Evolutionary conservation across 176 grass and related monocot species (phyloP).

Genomic region (Musa troglodytarum): DNA sequence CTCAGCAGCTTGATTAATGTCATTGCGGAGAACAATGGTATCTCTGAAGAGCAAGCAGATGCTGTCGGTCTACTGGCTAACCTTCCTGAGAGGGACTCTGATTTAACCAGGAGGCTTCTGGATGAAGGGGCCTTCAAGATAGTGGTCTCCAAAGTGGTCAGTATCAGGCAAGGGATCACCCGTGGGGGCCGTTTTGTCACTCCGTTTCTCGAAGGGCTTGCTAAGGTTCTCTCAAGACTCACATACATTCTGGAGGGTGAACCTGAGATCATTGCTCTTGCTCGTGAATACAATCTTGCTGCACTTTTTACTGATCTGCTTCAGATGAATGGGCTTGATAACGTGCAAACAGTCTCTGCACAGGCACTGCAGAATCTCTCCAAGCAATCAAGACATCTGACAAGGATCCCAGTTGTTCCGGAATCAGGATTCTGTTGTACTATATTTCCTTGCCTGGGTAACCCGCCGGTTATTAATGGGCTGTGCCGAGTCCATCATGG

Average conservation of each 20-base stretch:
- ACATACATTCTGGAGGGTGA: constrained; percentile 68
- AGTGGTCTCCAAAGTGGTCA: constrained; percentile 57
- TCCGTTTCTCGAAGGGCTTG: constrained; percentile 82
- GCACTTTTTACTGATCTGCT: constrained; percentile 87
- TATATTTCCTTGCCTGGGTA: constrained; percentile 60
- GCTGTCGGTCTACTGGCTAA: constrained; percentile 72
- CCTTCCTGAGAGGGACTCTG: constrained; percentile 63
- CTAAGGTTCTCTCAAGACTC: constrained; percentile 60
- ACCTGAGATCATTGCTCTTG: constrained; percentile 45
- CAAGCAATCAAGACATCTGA: constrained; percentile 64
- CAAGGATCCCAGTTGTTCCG: constrained; percentile 42
- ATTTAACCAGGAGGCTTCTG: constrained; percentile 67
- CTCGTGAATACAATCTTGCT: constrained; percentile 59
- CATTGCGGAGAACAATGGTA: constrained; percentile 74
- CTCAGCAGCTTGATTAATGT: constrained; percentile 70
- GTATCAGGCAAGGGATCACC: constrained; percentile 64
- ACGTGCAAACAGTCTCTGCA: constrained; percentile 66
- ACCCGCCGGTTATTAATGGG: constrained; percentile 43
- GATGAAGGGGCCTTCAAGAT: constrained; percentile 63
- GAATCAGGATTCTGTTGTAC: constrained; percentile 51
- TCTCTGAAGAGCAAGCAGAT: constrained; percentile 88
- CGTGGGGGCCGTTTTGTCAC: constrained; percentile 77
- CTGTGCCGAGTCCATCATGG: constrained; percentile 68
- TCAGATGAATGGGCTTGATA: constrained; percentile 85
- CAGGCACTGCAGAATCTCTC: constrained; percentile 72